Percentiles rank a stretch among this genome's conserved stretches.
Evolutionary conservation across 371 early-diverging fungal genomes (phyloP).

Genomic region (Syncephalastrum sp.): DNA sequence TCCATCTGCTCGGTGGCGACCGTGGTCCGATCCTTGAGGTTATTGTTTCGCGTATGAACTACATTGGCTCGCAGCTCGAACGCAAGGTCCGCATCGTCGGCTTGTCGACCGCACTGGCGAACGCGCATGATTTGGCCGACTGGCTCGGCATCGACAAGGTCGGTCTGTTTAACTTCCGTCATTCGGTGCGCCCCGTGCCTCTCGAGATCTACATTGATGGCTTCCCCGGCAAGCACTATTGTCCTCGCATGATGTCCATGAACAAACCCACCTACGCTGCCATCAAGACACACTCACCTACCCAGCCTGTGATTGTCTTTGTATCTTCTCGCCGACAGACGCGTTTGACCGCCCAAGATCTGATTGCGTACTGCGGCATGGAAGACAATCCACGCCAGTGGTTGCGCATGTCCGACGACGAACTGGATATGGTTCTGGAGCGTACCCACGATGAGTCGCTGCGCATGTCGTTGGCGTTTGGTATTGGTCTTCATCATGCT

Average conservation of each 20-base stretch:
- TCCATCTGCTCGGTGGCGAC: constrained; percentile 96
- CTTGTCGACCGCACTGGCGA: constrained; percentile 97
- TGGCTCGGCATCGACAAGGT: constrained; percentile 90
- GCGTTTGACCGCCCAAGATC: constrained; percentile 89
- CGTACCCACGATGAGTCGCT: constrained; percentile 79
- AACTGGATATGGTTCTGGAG: constrained; percentile 68
- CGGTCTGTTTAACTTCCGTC: constrained; percentile 93
- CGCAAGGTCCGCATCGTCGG: constrained; percentile 93
- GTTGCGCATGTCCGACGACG: constrained; percentile 82
- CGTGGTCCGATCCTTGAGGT: constrained; percentile 98
- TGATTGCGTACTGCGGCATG: constrained; percentile 88
- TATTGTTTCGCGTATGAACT: constrained; percentile 97
- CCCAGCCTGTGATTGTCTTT: constrained; percentile 94
- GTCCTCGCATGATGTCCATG: constrained; percentile 97
- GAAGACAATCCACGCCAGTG: constrained; percentile 92
- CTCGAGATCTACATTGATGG: constrained; percentile 95
- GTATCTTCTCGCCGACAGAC: constrained; percentile 97
- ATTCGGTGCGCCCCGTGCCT: constrained; percentile 94
- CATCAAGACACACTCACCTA: constrained; percentile 90
- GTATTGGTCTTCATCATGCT: constrained; percentile 98
- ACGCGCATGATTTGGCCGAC: constrained; percentile 93
- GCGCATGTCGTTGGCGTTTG: constrained; percentile 83
- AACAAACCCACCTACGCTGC: constrained; percentile 94
- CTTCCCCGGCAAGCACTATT: constrained; percentile 93
- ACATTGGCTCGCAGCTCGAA: constrained; percentile 74